Evolutionary conservation across 1,284 basidiomycete genomes (phyloP).

Genomic region (Puccinia triticina): DNA sequence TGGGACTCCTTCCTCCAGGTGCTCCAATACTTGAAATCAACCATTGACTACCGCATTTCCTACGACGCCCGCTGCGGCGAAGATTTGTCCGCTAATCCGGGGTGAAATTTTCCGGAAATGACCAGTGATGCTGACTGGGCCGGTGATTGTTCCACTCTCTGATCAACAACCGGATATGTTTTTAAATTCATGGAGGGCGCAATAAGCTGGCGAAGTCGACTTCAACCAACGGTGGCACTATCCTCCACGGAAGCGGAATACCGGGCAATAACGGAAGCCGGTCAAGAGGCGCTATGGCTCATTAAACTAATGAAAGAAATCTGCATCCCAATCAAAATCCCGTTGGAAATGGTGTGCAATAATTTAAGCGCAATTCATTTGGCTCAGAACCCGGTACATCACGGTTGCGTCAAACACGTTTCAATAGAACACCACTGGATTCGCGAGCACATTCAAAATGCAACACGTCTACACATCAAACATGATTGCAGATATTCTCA

Average conservation of each 20-base stretch:
- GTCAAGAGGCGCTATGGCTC: background rate
- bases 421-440: too few relatives aligned
- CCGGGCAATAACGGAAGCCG: slow-evolving; percentile 2
- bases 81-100: background rate
- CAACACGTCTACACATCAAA: too few relatives aligned
- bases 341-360: background rate
- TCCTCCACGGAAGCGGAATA: too few relatives aligned
- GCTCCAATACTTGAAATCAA: slow-evolving; percentile 23
- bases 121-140: slow-evolving; percentile 10
- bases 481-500: too few relatives aligned
- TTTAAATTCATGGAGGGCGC: slow-evolving; percentile 19
- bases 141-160: background rate
- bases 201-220: too few relatives aligned
- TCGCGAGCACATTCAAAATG: too few relatives aligned
- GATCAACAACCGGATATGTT: slow-evolving; percentile 18
- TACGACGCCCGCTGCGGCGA: background rate
- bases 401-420: too few relatives aligned
- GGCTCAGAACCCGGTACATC: background rate
- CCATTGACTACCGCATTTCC: background rate
- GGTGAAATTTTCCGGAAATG: background rate
- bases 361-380: background rate
- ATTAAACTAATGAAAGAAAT: background rate
- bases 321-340: background rate
- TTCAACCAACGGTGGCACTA: too few relatives aligned
- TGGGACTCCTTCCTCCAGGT: slow-evolving; percentile 25